Conservation (phyloP, 345 rosid species). For the Mangifera indica region DNA sequence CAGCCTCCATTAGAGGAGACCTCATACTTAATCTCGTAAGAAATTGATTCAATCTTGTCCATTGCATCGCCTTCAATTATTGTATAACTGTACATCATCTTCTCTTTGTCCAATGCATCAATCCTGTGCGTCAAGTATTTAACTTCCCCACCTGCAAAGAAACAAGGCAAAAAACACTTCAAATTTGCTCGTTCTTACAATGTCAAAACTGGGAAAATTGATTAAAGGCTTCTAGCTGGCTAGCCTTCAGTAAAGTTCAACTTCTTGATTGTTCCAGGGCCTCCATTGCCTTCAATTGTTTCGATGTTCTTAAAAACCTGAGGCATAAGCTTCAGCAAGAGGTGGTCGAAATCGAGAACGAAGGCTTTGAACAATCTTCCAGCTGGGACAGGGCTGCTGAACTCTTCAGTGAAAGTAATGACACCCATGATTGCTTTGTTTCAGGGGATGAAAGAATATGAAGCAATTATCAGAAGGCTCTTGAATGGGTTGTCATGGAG, state of each 20-base stretch:
- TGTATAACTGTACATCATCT: constrained; percentile 12
- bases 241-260: constrained; percentile 28
- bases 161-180: not conserved
- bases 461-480: not conserved
- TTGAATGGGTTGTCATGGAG: not conserved
- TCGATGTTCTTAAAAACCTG: constrained; percentile 30
- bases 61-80: constrained; percentile 35
- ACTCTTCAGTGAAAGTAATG: constrained; percentile 25
- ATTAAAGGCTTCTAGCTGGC: constrained; percentile 2
- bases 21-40: constrained; percentile 32
- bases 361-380: constrained; percentile 33
- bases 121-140: constrained; percentile 26
- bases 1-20: constrained; percentile 26
- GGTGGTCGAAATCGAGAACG: constrained; percentile 27
- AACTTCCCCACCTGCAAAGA: constrained; percentile 16
- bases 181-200: not conserved
- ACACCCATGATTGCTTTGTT: constrained; percentile 24
- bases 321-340: constrained; percentile 39
- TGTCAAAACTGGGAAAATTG: not conserved
- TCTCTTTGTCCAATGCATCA: constrained; percentile 29
- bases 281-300: constrained; percentile 39
- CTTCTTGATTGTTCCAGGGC: constrained; percentile 37
- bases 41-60: constrained; percentile 30
- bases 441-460: not conserved
- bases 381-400: constrained; percentile 27